Evolutionary conservation across 495 filamentous ascomycete genomes (phyloP), one percentile per base, ranked within the genome.

Genomic region (Neurospora sp.): DNA sequence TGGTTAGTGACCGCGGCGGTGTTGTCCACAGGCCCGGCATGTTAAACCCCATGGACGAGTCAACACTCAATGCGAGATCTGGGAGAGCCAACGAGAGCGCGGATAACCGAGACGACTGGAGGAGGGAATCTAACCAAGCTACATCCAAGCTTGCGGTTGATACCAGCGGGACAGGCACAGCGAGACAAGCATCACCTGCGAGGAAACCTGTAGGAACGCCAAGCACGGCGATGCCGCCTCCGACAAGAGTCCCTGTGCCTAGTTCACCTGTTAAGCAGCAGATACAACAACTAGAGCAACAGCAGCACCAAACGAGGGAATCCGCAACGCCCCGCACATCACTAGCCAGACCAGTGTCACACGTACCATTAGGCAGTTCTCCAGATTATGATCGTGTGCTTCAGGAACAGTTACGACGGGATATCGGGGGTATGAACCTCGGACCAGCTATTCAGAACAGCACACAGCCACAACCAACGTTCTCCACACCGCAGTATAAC

Each of bases 21-120:
- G 72, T 87, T 9, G 77, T 83, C 7, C 81, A 82, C 59, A 79
- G 84, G 27, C 84, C 84, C n/a, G 83, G 82, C n/a, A 54, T 83
- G 69, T 82, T 93, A 27, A 90, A 88, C 72, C 84, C 89, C 0
- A 89, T 96, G 89, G 92, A 92, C 71, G 92, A 92, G 46, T 88
- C 92, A 11, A 89, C 88, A 4, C 88, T 90, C 5, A 95, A 96
- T 79, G 84, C 89, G 18, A 85, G 91, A 71, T 84, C 86, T 69
- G 79, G 85, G 71, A 84, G 82, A 76, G 81, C 76, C 41, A 79
- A 73, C 38, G 83, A 87, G 46, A 84, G 77, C 72, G 83, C 78
- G 77, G 83, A 84, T 59, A 81, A 85, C 75, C 86, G 87, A 62
- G 85, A 81, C 40, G 85, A 89, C 76, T 82, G 82, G 71, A 79